phyloP scores from a whole-genome alignment of 2,329 filamentous ascomycete genomes.

The Monosporascus sp. region DNA sequence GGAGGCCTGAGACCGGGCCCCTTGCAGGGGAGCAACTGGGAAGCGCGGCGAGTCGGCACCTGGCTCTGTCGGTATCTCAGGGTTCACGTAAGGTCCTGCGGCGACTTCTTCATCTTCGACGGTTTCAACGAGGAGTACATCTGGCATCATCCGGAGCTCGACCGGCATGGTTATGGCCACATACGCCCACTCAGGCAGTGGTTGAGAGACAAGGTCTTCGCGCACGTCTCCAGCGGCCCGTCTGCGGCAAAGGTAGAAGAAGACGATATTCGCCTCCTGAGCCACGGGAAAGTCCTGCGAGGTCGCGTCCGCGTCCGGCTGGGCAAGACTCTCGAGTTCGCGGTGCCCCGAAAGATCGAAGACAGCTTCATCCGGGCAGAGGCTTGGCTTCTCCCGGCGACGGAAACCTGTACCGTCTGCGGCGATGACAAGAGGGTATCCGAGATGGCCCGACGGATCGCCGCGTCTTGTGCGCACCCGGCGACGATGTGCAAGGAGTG shows the following conservation, averaged over 20 bases:
- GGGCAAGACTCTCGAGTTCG: slow-evolving; percentile 26
- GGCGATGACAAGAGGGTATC: slow-evolving; percentile 28
- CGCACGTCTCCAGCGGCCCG: slow-evolving; percentile 6
- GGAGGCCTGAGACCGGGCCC: slow-evolving; percentile 25
- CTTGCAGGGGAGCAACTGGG: slow-evolving; percentile 29
- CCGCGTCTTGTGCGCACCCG: slow-evolving; percentile 23
- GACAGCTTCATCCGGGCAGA: slow-evolving; percentile 26
- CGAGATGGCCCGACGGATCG: slow-evolving; percentile 28
- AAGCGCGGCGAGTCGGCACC: slow-evolving; percentile 16
- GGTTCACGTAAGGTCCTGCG: slow-evolving; percentile 16
- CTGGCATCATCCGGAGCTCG: slow-evolving; percentile 19
- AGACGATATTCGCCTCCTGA: slow-evolving; percentile 14
- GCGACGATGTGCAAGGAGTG: slow-evolving; percentile 28
- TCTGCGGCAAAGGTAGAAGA: slow-evolving; percentile 6
- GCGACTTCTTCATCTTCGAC: slow-evolving; percentile 22
- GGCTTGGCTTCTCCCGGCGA: slow-evolving; percentile 26
- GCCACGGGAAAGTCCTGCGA: slow-evolving; percentile 8
- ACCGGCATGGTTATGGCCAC: slow-evolving; percentile 6
- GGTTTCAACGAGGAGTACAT: slow-evolving; percentile 29
- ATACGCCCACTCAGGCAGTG: slow-evolving; percentile 12
- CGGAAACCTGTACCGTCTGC: slow-evolving; percentile 28
- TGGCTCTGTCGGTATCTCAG: slow-evolving; percentile 30
- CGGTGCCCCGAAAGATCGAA: slow-evolving; percentile 20
- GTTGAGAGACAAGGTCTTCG: slow-evolving; percentile 11
- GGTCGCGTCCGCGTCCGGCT: slow-evolving; percentile 12